A percentile compares a stretch with the other conserved stretches of the same genome.
These are phyloP conservation scores for Cytospora schulzeri DNA, from an alignment of 2,329 filamentous ascomycete genomes.

Conservation along the genomic window DNA sequence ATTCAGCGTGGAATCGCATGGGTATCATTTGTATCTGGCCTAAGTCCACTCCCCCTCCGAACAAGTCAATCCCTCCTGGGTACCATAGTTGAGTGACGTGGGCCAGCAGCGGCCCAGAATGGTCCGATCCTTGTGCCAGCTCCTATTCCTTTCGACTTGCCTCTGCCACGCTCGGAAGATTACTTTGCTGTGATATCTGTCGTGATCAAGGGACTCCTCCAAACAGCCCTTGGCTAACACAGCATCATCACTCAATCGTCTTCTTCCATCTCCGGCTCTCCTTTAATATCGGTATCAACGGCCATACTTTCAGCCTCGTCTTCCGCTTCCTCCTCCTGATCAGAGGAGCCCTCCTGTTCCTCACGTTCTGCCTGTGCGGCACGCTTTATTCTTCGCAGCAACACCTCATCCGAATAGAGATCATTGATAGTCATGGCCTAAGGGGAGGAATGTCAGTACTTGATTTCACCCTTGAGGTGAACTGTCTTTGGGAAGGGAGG, in stretches of 20 bases:
- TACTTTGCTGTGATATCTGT: background rate
- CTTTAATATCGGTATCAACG: conserved; percentile 19
- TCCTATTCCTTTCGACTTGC: background rate
- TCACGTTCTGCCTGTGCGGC: conserved; percentile 47
- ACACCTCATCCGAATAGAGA: conserved; percentile 57
- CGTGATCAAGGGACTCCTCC: background rate
- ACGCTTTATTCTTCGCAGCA: conserved; percentile 61
- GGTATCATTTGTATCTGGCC: background rate
- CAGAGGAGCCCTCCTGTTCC: conserved; percentile 48
- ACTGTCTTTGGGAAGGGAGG: background rate
- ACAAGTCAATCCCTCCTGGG: background rate
- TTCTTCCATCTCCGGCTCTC: conserved; percentile 33
- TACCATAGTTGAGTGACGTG: background rate
- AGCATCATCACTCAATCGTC: background rate
- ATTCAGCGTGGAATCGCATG: background rate
- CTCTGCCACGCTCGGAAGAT: background rate
- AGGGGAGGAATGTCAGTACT: conserved; percentile 11
- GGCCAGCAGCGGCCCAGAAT: background rate
- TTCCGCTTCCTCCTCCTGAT: conserved; percentile 33
- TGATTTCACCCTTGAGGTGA: too few relatives aligned
- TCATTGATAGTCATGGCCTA: conserved; percentile 49
- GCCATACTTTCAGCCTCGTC: background rate
- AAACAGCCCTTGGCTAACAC: background rate
- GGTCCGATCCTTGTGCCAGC: background rate
- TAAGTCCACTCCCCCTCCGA: background rate